Base-by-base conservation (phyloP, 306 rosid species). In the Morella rubra region DNA sequence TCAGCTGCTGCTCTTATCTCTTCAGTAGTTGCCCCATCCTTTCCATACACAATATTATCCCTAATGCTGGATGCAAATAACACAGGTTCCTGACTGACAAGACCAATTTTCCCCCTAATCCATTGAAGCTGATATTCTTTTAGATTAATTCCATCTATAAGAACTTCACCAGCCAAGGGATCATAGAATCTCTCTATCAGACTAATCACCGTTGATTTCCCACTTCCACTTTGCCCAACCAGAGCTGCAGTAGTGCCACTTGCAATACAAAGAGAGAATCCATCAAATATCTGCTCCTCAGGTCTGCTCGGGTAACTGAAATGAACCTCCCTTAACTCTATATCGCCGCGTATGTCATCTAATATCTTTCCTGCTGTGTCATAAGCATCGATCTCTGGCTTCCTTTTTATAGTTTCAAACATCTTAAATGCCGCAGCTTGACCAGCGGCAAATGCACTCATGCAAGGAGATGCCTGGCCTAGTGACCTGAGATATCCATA, bases 401-500 rank as follows among this genome's bases (percentile, higher is more conserved):
- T 78, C 73, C 88, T 81, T 46, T 69, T 18, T 10, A 88, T 88
- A 12, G 88, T 88, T 75, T 84, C 84, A 54, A 88, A 82, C 87
- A 86, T 88, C 71, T 88, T 88, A 73, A 40, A 84, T 4, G 92
- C 90, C 0, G 92, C 92, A 44, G 88, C 90, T 86, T 78, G 81
- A 55, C 92, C 92, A 5, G 86, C 85, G 52, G 87, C 79, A 80
- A 84, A 84, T 58, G 92, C 90, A 14, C 79, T 78, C 76, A 88
- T 47, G 81, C 78, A 72, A 27, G 92, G 88, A 73, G 90, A 80
- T 78, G 92, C 76, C 64, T 82, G 87, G 40, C 92, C 90, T 22
- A 88, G 77, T 44, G 84, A 73, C 83, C 92, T 88, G 73, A 16
- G 49, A 73, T 27, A 20, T 12, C 71, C 61, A 55, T 5, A 55